Conservation (phyloP, 2,329 filamentous ascomycete species). For the Periconia macrospinosa region DNA sequence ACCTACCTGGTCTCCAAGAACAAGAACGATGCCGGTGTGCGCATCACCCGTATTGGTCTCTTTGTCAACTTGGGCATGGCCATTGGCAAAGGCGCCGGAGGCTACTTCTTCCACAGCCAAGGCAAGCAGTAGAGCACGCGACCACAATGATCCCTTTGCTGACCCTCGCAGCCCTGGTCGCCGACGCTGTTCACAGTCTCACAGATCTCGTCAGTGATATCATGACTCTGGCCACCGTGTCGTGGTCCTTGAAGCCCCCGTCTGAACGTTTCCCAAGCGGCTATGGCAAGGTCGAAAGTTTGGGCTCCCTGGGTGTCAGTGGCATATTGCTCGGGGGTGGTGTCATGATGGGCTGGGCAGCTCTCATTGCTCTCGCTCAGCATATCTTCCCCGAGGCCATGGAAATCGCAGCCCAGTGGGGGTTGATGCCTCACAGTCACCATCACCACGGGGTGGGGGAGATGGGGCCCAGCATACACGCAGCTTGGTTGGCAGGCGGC, state of each 20-base stretch:
- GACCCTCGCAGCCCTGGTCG: conserved; percentile 67
- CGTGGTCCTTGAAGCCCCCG: conserved; percentile 85
- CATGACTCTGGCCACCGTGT: conserved; percentile 90
- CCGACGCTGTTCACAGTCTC: conserved; percentile 93
- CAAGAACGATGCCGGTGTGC: conserved; percentile 89
- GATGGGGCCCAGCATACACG: conserved; percentile 81
- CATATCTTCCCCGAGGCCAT: conserved; percentile 53
- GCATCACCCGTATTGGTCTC: conserved; percentile 87
- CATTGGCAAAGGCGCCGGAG: conserved; percentile 86
- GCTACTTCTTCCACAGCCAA: conserved; percentile 93
- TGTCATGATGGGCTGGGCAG: conserved; percentile 80
- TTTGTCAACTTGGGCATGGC: conserved; percentile 94
- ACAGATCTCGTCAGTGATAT: conserved; percentile 95
- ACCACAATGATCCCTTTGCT: conserved; percentile 10
- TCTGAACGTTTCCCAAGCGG: conserved; percentile 83
- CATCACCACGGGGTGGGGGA: conserved; percentile 60
- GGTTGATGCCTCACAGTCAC: conserved; percentile 58
- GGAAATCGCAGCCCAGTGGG: conserved; percentile 46
- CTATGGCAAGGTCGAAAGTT: conserved; percentile 96
- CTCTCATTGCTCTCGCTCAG: conserved; percentile 59
- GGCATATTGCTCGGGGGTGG: conserved; percentile 87
- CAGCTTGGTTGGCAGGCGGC: conserved; percentile 88
- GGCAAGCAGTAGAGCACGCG: conserved; percentile 27
- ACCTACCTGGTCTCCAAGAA: conserved; percentile 78
- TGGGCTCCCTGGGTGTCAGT: conserved; percentile 91